Conservation (phyloP, 129 eudicot species). For the Oenanthe sinensis region DNA sequence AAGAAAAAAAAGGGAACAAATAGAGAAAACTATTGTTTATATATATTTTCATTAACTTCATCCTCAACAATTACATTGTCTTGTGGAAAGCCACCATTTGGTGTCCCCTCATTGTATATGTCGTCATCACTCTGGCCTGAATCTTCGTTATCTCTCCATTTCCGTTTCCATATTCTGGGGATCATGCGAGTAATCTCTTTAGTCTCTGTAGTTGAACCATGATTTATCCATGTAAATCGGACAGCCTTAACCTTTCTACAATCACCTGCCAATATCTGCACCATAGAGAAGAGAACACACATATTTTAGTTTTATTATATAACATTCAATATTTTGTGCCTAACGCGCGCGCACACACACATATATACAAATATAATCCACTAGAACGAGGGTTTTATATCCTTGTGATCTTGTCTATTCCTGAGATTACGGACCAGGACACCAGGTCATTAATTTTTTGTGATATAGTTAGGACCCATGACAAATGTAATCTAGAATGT, state of each 20-base stretch:
- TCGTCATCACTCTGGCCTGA: constrained; percentile 30
- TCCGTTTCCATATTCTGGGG: constrained; percentile 49
- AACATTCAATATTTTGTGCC: not conserved
- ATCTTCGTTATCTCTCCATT: constrained; percentile 30
- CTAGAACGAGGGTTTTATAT: not conserved
- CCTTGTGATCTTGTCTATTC: not conserved
- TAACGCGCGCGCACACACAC: not conserved
- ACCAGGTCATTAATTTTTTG: not conserved
- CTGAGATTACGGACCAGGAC: not conserved
- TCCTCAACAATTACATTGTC: constrained; percentile 17
- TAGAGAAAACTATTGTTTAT: constrained; percentile 15
- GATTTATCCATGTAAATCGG: constrained; percentile 36
- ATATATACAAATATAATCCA: not conserved
- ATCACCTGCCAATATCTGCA: constrained; percentile 53
- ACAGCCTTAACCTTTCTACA: constrained; percentile 52
- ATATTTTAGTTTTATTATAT: not conserved
- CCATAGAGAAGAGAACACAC: not conserved
- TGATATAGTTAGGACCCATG: not conserved
- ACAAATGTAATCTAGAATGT: not conserved
- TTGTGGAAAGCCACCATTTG: constrained; percentile 12
- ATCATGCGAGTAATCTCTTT: constrained; percentile 42
- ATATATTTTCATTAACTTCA: constrained; percentile 21
- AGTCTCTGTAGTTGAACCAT: constrained; percentile 41
- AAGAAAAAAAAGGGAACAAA: constrained; percentile 24
- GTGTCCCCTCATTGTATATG: constrained; percentile 4